Conservation (phyloP, 164 flowering plant species). For the Sedum album region DNA sequence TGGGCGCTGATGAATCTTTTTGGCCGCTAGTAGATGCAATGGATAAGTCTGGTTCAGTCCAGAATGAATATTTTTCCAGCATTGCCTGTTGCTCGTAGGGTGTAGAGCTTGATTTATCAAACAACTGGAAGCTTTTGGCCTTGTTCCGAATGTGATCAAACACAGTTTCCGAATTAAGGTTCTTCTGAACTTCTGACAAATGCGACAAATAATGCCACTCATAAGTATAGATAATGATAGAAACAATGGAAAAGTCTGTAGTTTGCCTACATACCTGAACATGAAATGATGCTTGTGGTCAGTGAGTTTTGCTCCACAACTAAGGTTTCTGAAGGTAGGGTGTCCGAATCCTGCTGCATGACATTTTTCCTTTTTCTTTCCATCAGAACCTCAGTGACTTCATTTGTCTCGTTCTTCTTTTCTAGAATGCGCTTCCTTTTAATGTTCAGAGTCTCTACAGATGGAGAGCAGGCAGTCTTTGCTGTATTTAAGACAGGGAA, state of each 20-base stretch:
- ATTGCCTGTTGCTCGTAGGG: constrained; percentile 11
- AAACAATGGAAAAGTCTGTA: constrained; percentile 16
- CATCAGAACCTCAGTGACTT: constrained; percentile 16
- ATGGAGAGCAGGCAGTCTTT: constrained; percentile 20
- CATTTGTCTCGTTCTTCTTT: constrained; percentile 22
- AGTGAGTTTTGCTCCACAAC: constrained; percentile 12
- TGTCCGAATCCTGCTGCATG: constrained; percentile 14
- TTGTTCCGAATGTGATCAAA: constrained; percentile 51
- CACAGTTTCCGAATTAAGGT: constrained; percentile 28
- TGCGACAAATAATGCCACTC: not conserved
- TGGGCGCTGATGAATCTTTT: constrained; percentile 11
- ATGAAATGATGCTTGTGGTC: constrained; percentile 7
- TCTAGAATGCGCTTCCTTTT: constrained; percentile 35
- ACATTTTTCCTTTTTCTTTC: constrained; percentile 16
- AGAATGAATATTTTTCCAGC: constrained; percentile 12
- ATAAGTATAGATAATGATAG: constrained; percentile 9
- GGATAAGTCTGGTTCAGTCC: constrained; percentile 10
- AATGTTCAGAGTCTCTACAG: constrained; percentile 22
- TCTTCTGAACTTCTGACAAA: not conserved
- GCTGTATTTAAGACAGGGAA: constrained; percentile 39
- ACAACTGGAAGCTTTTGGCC: constrained; percentile 30
- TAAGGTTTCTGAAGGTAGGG: constrained; percentile 17
- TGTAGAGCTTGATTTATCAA: constrained; percentile 18
- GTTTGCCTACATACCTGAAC: not conserved
- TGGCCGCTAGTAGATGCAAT: constrained; percentile 8